Percentiles rank a stretch among this genome's conserved stretches.
Conservation (phyloP, 352 stramenopile species). For the Phytophthora syringae region DNA sequence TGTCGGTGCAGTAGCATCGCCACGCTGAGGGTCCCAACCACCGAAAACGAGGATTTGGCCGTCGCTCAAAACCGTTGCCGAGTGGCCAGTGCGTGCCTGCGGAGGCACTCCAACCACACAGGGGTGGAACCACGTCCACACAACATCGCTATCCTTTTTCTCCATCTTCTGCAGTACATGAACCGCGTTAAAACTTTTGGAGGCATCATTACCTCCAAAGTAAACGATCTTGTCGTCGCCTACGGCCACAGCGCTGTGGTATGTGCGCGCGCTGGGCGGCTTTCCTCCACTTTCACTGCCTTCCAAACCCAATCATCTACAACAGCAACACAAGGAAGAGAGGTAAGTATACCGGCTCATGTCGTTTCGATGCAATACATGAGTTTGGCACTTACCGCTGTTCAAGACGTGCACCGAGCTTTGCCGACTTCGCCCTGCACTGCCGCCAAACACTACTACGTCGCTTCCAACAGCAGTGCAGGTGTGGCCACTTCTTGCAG, state of each 20-base stretch:
- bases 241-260: conserved; percentile 86
- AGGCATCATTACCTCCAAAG: conserved; percentile 94
- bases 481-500: conserved; percentile 73
- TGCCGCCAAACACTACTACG: conserved; percentile 84
- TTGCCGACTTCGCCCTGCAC: conserved; percentile 69
- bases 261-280: conserved; percentile 88
- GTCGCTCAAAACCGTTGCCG: conserved; percentile 86
- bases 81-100: conserved; percentile 88
- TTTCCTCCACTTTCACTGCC: conserved; percentile 86
- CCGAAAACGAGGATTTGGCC: conserved; percentile 92
- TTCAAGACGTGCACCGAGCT: conserved; percentile 81
- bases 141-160: conserved; percentile 20
- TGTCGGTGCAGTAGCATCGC: conserved; percentile 45
- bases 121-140: conserved; percentile 91
- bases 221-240: conserved; percentile 82
- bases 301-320: conserved; percentile 92
- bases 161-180: conserved; percentile 87
- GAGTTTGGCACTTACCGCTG: conserved; percentile 43
- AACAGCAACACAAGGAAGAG: conserved; percentile 4
- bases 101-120: conserved; percentile 76
- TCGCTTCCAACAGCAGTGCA: conserved; percentile 79
- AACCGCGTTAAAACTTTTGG: conserved; percentile 91
- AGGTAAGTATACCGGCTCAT: conserved; percentile 2
- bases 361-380: background rate
- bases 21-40: conserved; percentile 92